Evolutionary conservation across 306 rosid species (phyloP).

Genomic region (Rosa persica): DNA sequence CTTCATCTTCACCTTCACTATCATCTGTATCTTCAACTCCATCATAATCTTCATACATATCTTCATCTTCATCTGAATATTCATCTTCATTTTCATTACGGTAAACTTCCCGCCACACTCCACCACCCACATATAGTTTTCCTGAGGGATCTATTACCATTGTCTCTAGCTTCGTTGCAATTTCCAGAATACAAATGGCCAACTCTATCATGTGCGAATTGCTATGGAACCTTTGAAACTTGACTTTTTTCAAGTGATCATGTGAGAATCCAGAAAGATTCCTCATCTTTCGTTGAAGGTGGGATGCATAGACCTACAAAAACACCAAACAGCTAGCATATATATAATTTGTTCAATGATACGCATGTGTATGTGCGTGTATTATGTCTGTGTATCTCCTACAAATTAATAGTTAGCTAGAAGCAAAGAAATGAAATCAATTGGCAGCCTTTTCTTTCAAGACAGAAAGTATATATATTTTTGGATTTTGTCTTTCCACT

Average conservation of each 20-base stretch:
- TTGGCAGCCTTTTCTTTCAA: too few relatives aligned
- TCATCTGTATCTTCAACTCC: neutral
- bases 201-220: neutral
- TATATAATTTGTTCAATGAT: too few relatives aligned
- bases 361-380: too few relatives aligned
- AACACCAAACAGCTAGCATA: neutral
- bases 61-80: neutral
- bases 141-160: neutral
- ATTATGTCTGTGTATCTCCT: too few relatives aligned
- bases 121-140: neutral
- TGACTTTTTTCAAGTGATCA: neutral
- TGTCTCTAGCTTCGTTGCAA: neutral
- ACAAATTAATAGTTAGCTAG: too few relatives aligned
- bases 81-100: neutral
- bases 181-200: neutral
- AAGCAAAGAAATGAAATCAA: too few relatives aligned
- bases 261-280: neutral
- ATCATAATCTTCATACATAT: neutral
- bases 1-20: neutral
- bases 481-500: neutral
- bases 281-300: neutral
- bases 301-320: neutral
- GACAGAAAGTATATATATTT: too few relatives aligned
- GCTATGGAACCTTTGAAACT: neutral
- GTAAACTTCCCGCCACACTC: neutral